Conservation (phyloP, 2,329 filamentous ascomycete species). For the Xylaria sp. region DNA sequence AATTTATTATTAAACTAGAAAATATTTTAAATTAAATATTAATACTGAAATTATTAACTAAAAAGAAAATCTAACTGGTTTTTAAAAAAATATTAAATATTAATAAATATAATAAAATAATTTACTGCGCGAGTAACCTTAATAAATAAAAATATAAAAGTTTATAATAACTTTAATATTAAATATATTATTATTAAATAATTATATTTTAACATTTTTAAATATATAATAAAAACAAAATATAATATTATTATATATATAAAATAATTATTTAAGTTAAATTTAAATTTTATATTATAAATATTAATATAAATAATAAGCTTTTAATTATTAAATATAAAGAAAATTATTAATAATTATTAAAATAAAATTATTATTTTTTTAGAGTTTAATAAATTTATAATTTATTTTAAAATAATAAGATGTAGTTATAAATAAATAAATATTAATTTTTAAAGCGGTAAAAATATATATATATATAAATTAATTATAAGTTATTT, state of each 20-base stretch:
- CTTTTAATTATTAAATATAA: no score
- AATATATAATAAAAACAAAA: not conserved
- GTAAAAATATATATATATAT: no score
- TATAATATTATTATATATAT: not conserved
- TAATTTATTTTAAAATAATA: not conserved
- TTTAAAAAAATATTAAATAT: not conserved
- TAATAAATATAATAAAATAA: not conserved
- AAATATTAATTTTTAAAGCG: not conserved
- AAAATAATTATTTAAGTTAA: not conserved
- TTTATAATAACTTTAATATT: not conserved
- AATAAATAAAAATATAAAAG: not conserved
- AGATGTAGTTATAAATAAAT: not conserved
- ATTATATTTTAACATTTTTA: not conserved
- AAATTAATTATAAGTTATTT: not conserved
- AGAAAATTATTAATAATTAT: no score
- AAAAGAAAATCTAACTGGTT: no score
- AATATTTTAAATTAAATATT: not conserved
- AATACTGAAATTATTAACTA: not conserved
- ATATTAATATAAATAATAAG: not conserved
- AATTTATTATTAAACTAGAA: not conserved
- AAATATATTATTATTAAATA: not conserved
- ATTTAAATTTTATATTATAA: not conserved
- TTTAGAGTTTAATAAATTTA: not conserved
- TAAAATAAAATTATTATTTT: not conserved
- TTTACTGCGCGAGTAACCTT: not conserved